These are phyloP conservation scores for Kwoniella dejecticola DNA, from an alignment of 768 basidiomycete species.

Conservation along the genomic window DNA sequence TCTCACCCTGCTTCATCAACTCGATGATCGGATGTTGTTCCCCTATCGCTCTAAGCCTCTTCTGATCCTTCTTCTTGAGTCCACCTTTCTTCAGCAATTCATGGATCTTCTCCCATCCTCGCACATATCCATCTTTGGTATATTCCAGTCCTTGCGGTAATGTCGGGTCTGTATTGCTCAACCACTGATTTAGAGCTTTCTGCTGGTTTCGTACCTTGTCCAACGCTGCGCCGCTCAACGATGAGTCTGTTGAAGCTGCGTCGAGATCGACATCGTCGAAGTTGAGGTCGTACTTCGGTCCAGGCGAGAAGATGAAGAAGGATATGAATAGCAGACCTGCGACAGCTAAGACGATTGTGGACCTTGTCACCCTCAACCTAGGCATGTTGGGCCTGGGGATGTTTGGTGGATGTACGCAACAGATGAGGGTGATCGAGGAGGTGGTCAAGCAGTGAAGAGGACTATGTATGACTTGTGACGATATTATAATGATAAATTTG, in stretches of 20 bases:
- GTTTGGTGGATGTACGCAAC: not conserved
- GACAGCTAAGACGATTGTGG: conserved; percentile 6
- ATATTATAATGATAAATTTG: too few species aligned
- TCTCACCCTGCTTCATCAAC: conserved; percentile 42
- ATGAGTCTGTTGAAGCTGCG: too few species aligned
- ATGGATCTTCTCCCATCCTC: conserved; percentile 46
- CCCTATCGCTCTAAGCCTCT: conserved; percentile 28
- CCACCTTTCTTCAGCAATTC: conserved; percentile 25
- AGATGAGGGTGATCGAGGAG: too few species aligned
- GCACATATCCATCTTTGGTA: conserved; percentile 35
- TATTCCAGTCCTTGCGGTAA: conserved; percentile 16
- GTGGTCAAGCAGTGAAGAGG: too few species aligned
- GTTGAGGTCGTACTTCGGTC: conserved; percentile 14
- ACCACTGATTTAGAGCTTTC: conserved; percentile 11
- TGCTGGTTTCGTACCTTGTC: conserved; percentile 11
- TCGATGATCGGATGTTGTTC: conserved; percentile 48
- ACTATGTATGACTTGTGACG: too few species aligned
- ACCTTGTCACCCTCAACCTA: conserved; percentile 10
- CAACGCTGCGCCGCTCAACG: not conserved
- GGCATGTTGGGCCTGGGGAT: conserved; percentile 10
- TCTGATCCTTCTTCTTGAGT: conserved; percentile 29
- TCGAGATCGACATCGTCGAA: not conserved
- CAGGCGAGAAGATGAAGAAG: conserved; percentile 17
- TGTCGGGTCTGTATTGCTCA: conserved; percentile 3
- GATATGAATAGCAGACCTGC: conserved; percentile 15